Evolutionary conservation across 1,139 yeast genomes (phyloP).

Genomic region (Yamadazyma conglobata): DNA sequence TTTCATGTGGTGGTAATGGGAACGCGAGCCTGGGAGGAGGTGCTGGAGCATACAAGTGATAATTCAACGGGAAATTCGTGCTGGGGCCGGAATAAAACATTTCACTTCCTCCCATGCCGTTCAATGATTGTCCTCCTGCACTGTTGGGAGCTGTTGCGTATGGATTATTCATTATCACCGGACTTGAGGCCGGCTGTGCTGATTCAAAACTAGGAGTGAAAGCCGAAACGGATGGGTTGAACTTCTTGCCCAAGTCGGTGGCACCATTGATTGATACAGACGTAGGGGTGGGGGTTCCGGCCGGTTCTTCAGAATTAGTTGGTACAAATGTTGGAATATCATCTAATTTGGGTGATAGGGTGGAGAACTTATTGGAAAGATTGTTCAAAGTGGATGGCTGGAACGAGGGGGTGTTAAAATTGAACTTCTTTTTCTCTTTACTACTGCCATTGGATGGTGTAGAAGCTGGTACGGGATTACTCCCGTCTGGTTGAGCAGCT

Average conservation of each 20-base stretch:
- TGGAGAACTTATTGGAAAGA: slow-evolving; percentile 41
- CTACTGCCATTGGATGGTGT: slow-evolving; percentile 8
- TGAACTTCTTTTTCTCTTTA: slow-evolving; percentile 36
- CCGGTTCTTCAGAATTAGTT: slow-evolving; percentile 6
- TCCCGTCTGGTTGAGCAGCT: slow-evolving; percentile 23
- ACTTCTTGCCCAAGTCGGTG: slow-evolving; percentile 18
- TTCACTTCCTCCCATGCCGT: slow-evolving; percentile 7
- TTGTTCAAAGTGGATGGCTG: slow-evolving; percentile 39
- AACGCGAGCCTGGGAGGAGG: slow-evolving; percentile 71
- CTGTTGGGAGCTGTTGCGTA: slow-evolving; percentile 8
- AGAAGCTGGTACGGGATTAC: no score
- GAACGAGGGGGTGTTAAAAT: slow-evolving; percentile 64
- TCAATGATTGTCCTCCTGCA: slow-evolving; percentile 9
- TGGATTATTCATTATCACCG: slow-evolving; percentile 8
- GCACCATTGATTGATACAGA: not conserved
- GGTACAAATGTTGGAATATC: slow-evolving; percentile 61
- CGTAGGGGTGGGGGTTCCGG: slow-evolving; percentile 1
- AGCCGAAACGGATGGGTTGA: slow-evolving; percentile 33
- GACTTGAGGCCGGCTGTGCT: slow-evolving; percentile 5
- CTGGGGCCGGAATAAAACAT: slow-evolving; percentile 17
- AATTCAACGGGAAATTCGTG: slow-evolving; percentile 62
- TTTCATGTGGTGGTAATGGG: slow-evolving; percentile 65
- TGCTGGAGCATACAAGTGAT: slow-evolving; percentile 86
- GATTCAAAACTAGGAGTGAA: slow-evolving; percentile 27
- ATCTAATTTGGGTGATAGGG: slow-evolving; percentile 52